These are phyloP conservation scores for Aspergillus melleus DNA, from an alignment of 2,329 filamentous ascomycete species.

Conservation along the genomic window DNA sequence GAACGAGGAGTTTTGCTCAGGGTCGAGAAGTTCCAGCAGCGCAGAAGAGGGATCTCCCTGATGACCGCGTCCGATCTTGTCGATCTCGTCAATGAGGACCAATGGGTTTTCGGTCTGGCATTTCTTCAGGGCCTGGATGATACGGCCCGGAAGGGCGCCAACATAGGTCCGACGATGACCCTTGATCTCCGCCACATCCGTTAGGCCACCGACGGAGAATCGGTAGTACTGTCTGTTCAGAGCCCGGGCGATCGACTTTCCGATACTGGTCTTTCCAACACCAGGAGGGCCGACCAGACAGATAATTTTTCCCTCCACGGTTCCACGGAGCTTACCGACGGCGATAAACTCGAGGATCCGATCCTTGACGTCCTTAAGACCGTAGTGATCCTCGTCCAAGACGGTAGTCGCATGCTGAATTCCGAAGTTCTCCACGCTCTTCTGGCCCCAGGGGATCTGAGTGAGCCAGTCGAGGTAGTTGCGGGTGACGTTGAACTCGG, in stretches of 20 bases:
- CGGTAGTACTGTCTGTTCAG: constrained; percentile 96
- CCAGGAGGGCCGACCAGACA: constrained; percentile 97
- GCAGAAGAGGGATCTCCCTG: constrained; percentile 96
- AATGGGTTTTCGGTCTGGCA: constrained; percentile 98
- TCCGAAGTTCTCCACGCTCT: constrained; percentile 94
- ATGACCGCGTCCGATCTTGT: constrained; percentile 96
- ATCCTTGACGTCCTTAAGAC: constrained; percentile 96
- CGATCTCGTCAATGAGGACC: constrained; percentile 94
- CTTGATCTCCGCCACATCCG: constrained; percentile 98
- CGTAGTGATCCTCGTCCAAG: constrained; percentile 94
- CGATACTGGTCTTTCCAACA: constrained; percentile 98
- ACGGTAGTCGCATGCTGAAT: constrained; percentile 89
- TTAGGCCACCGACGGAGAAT: constrained; percentile 95
- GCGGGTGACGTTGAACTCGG: constrained; percentile 96
- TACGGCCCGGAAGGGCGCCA: constrained; percentile 88
- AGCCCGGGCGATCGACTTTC: constrained; percentile 94
- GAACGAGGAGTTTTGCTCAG: constrained; percentile 97
- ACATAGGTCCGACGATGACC: constrained; percentile 96
- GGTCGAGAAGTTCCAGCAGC: constrained; percentile 87
- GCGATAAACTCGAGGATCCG: constrained; percentile 98
- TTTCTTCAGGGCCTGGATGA: constrained; percentile 98
- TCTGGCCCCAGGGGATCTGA: constrained; percentile 94
- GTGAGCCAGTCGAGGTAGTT: constrained; percentile 99
- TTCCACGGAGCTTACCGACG: constrained; percentile 93
- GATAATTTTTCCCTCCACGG: constrained; percentile 96